Evolutionary conservation across 768 basidiomycete species (phyloP).

Genomic region (Tylopilus subfusipes): DNA sequence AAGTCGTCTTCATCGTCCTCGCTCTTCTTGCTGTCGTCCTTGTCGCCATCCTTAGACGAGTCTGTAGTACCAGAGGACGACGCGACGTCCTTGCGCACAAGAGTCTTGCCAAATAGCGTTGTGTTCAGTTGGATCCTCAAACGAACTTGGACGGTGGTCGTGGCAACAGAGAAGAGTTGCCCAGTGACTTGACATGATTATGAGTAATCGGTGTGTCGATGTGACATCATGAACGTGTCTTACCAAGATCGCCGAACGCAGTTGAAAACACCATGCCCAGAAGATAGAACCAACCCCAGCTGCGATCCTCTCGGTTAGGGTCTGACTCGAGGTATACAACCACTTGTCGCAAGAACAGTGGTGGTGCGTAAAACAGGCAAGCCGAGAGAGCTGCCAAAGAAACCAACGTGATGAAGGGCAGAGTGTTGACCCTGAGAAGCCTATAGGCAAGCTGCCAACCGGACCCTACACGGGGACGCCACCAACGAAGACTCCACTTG

Average conservation of each 20-base stretch:
- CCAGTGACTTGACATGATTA: constrained; percentile 46
- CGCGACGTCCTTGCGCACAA: constrained; percentile 80
- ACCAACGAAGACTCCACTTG: constrained; percentile 49
- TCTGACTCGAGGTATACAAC: constrained; percentile 67
- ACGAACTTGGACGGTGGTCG: constrained; percentile 65
- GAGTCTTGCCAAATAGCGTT: constrained; percentile 80
- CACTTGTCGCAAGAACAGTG: constrained; percentile 59
- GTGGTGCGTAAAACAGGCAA: constrained; percentile 58
- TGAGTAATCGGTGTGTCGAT: constrained; percentile 4
- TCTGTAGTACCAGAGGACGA: constrained; percentile 46
- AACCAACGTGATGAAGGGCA: constrained; percentile 40
- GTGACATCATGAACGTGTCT: constrained; percentile 13
- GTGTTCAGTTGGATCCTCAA: constrained; percentile 77
- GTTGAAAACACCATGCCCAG: constrained; percentile 48
- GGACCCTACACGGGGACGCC: constrained; percentile 57
- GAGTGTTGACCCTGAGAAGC: constrained; percentile 54
- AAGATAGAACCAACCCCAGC: constrained; percentile 76
- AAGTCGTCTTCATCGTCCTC: constrained; percentile 49
- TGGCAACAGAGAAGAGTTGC: constrained; percentile 69
- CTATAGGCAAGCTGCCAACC: constrained; percentile 65
- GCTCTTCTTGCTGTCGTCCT: constrained; percentile 14
- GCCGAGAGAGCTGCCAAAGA: constrained; percentile 55
- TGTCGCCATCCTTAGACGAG: constrained; percentile 21
- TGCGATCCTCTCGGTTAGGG: constrained; percentile 46
- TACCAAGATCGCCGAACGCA: constrained; percentile 41